These are phyloP conservation scores for Pelargonium myrrhifolium DNA, from an alignment of 441 rosid genomes.

Conservation along the genomic window DNA sequence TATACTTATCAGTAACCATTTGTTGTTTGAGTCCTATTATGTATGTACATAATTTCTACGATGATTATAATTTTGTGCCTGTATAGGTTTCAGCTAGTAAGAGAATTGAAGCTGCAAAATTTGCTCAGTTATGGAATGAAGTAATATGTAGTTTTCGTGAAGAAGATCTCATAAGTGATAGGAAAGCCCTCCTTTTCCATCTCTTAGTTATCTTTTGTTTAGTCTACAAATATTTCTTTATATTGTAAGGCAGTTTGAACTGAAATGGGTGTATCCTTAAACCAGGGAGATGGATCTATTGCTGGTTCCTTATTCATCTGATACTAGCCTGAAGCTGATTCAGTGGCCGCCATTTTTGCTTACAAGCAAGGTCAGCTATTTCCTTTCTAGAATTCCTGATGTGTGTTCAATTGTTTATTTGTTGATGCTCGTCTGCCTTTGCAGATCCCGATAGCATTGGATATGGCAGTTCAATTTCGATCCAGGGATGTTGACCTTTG, in stretches of 20 bases:
- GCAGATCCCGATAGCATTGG: constrained; percentile 86
- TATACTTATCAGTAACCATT: constrained; percentile 13
- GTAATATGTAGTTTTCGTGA: constrained; percentile 90
- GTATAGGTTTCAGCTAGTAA: constrained; percentile 74
- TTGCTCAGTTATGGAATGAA: constrained; percentile 98
- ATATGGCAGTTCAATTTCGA: too few relatives aligned
- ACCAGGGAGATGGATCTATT: constrained; percentile 97
- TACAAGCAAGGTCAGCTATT: constrained; percentile 80
- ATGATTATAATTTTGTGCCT: constrained; percentile 20
- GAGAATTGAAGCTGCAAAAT: constrained; percentile 98
- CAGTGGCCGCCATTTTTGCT: constrained; percentile 99
- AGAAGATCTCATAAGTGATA: constrained; percentile 95
- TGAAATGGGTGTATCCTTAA: constrained; percentile 26
- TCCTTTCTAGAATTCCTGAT: constrained; percentile 14
- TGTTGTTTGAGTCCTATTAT: constrained; percentile 11
- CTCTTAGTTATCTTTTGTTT: constrained; percentile 12
- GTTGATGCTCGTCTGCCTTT: constrained; percentile 20
- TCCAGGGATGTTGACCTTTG: too few relatives aligned
- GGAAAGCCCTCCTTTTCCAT: constrained; percentile 39
- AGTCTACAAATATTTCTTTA: constrained; percentile 7
- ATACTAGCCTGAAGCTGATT: constrained; percentile 83
- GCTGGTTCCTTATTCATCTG: constrained; percentile 90
- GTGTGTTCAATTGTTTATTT: neutral
- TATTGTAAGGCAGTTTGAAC: constrained; percentile 19
- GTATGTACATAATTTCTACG: constrained; percentile 1